Evolutionary conservation across 306 rosid species (phyloP), one percentile per base, ranked within the genome.

Genomic region (Styphnolobium japonicum): DNA sequence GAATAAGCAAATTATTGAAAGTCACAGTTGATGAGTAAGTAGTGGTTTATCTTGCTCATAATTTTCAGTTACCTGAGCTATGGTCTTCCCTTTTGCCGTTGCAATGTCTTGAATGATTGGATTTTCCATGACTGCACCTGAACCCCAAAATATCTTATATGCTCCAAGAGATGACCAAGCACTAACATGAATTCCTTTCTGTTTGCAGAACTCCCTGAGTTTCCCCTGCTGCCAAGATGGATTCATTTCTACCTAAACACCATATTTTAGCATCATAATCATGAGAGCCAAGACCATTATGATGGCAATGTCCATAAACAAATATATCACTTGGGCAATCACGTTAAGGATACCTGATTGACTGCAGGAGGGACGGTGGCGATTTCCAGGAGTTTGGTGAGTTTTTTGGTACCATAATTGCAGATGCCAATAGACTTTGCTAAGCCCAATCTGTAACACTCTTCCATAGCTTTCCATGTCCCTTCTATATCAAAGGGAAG

Each of bases 141-240:
- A 80, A 29, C 90, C 90, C 90, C 90, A 87, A 68, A 40, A 19
- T 27, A 73, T 66, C 27, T 74, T 81, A 56, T 87, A 80, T 37
- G 90, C 87, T 46, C 90, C 87, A 11, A 87, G 87, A 5, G 90
- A 29, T 61, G 90, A 84, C 90, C 90, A 87, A 48, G 90, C 90
- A 84, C 90, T 81, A 7, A 87, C 86, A 78, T 83, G 90, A 73
- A 86, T 84, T 11, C 80, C 87, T 63, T 61, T 86, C 77, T 83
- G 56, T 33, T 73, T 73, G 72, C 90, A 86, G 78, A 83, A 80
- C 10, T 80, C 84, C 84, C 82, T 73, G 0, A 83, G 57, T 67
- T 83, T 83, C 67, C 33, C 80, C 39, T 87, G 88, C 78, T 87
- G 90, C 90, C 88, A 87, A 2, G 90, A 84, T 64, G 84, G 80